Evolutionary conservation across 78 protist species (phyloP), one percentile per base, ranked within the genome.

Genomic region (Guillardia theta): DNA sequence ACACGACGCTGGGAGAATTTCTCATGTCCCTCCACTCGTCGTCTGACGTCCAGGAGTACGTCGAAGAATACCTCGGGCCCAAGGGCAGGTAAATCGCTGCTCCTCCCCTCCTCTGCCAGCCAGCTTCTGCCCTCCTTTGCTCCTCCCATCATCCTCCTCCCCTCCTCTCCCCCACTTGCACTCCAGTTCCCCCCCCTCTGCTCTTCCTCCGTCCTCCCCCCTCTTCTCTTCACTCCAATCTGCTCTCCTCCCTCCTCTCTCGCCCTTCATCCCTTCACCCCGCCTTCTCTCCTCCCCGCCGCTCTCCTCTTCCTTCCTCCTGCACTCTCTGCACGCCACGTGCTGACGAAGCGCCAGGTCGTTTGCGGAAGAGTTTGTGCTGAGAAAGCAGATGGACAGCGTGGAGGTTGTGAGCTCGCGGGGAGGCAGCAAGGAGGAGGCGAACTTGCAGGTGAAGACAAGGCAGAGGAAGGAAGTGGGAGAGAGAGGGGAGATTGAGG

Each of bases 21-120:
- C 33, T 70, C 44, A 70, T 70, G 87, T 70, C 87, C 87, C 87
- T 70, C 87, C 87, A 70, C 87, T 70, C 87, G 47, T 37, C 87
- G 47, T 12, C 9, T 10, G 87, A 70, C 47, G 87, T 58, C 39
- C 70, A 70, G 45, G 87, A 70, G 87, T 70, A 70, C 87, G 87
- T 70, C n/a, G 12, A 37, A 43, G 87, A 70, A 22, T 70, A 70
- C 5, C 87, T 70, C 3, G 87, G 87, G 47, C 87, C 87, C n/a
- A n/a, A n/a, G n/a, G n/a, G 5, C 87, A 27, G 45, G 87, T 58
- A 15, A 15, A 15, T 50, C 30, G 58, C 58, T 50, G 58, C 58
- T 15, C 58, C 58, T 50, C 58, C 58, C 58, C 58, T 19, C 15
- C 58, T 19, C 30, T 50, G 15, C 58, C 58, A 50, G 15, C 58